These are phyloP conservation scores for Paradendryphiella salina DNA, from an alignment of 2,329 filamentous ascomycete species.

Conservation along the genomic window DNA sequence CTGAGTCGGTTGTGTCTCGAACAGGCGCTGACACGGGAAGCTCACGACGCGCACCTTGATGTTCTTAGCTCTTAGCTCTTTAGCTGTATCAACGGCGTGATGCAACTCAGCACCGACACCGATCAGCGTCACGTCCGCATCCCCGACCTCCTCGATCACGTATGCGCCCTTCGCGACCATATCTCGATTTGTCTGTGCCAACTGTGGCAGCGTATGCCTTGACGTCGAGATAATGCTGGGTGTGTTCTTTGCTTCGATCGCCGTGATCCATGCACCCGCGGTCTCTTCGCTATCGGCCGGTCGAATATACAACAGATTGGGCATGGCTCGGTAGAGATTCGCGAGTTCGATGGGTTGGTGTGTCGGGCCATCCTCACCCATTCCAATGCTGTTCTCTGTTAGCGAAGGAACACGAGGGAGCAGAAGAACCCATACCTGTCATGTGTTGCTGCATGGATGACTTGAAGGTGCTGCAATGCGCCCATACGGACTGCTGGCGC, in stretches of 20 bases:
- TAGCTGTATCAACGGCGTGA: slow-evolving; percentile 52
- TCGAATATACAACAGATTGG: slow-evolving; percentile 63
- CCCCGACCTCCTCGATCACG: slow-evolving; percentile 47
- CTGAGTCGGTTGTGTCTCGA: slow-evolving; percentile 52
- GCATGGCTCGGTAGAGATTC: slow-evolving; percentile 64
- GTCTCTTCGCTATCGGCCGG: slow-evolving; percentile 63
- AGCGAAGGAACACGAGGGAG: not conserved
- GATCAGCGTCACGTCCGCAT: slow-evolving; percentile 53
- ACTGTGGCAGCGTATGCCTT: slow-evolving; percentile 52
- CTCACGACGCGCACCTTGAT: slow-evolving; percentile 54
- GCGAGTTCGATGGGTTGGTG: slow-evolving; percentile 64
- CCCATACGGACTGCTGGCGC: slow-evolving; percentile 65
- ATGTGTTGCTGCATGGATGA: slow-evolving; percentile 64
- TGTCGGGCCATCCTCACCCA: slow-evolving; percentile 62
- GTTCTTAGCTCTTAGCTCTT: slow-evolving; percentile 46
- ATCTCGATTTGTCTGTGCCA: slow-evolving; percentile 41
- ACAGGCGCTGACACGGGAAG: slow-evolving; percentile 57
- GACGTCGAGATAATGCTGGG: slow-evolving; percentile 56
- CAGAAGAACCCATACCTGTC: slow-evolving; percentile 43
- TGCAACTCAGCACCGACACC: slow-evolving; percentile 53
- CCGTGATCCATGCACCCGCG: slow-evolving; percentile 57
- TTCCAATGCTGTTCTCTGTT: slow-evolving; percentile 48
- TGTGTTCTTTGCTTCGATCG: slow-evolving; percentile 48
- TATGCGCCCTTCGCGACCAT: slow-evolving; percentile 53
- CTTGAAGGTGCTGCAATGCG: slow-evolving; percentile 58